Percentiles rank a stretch among this genome's conserved stretches.
phyloP scores from a whole-genome alignment of 257 asterid genomes.

The Paraleonurus japonicus region DNA sequence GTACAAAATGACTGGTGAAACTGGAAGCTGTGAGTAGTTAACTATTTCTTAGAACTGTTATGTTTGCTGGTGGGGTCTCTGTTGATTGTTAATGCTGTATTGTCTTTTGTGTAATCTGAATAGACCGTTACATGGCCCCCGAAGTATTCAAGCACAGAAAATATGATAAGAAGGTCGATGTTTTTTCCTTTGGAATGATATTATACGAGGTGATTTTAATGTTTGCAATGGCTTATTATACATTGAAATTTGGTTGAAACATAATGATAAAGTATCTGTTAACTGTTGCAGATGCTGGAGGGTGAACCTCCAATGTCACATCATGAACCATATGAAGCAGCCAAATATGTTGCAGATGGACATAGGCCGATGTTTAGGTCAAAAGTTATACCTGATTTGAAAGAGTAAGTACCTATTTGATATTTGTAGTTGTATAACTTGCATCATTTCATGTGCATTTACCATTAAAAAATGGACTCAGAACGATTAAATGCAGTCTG shows the following conservation, averaged over 20 bases:
- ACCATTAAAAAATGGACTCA: neutral
- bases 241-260: conserved; percentile 1
- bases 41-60: neutral
- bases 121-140: conserved; percentile 99
- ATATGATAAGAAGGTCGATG: conserved; percentile 98
- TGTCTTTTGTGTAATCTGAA: conserved; percentile 25
- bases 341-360: conserved; percentile 88
- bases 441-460: neutral
- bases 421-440: neutral
- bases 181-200: conserved; percentile 96
- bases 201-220: conserved; percentile 73
- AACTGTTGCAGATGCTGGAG: conserved; percentile 86
- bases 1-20: conserved; percentile 97
- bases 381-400: conserved; percentile 67
- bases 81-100: conserved; percentile 1
- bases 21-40: conserved; percentile 91
- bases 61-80: neutral
- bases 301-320: conserved; percentile 89
- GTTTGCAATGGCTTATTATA: conserved; percentile 6
- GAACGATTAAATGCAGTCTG: too few relatives aligned
- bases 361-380: conserved; percentile 85
- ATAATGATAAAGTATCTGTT: conserved; percentile 16
- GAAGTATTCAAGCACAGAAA: conserved; percentile 98
- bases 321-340: conserved; percentile 96
- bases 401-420: conserved; percentile 58